Base-by-base conservation (phyloP, 441 rosid genomes). In the Erodium texanum region DNA sequence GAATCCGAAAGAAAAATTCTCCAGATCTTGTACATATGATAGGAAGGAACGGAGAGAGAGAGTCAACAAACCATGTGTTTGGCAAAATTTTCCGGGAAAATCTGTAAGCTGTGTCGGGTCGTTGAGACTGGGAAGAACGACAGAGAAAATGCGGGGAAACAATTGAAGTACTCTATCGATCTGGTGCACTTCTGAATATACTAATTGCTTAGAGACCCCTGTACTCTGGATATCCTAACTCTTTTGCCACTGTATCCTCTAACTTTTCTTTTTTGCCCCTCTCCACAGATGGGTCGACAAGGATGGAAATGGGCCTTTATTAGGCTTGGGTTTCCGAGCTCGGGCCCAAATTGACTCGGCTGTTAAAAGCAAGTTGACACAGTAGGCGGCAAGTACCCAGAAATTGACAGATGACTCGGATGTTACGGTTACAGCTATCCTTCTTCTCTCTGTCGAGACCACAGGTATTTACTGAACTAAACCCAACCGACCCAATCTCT, bases 391-490 rank as follows among this genome's bases (percentile, higher is more conserved):
- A 10, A 38, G 45, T 38, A 7, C 2, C 29, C 4, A 27, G 29
- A 27, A 27, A 38, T 38, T 11, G 24, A 54, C 23, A 54, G 18
- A 82, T 83, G 86, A 66, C 43, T 66, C 82, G 84, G 58, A 71
- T 82, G 20, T 54, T 54, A 54, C 61, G 0, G 79, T 76, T 83
- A 61, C 73, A 66, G 5, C 75, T 76, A 24, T 50, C 75, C 27
- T 69, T 71, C 62, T 70, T 78, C 63, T 66, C 75, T 18, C 72
- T 81, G 78, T 76, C 81, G 20, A 79, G 71, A 24, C 78, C 78
- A 68, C 89, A 79, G 84, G 91, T 84, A 7, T 38, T 38, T 38
- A 2, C 29, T 22, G 61, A 12, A 9, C 10, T 11, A 20, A 9
- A 14, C 43, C 10, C 7, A 14, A 50, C 14, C 18, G 18, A 50